Base-by-base conservation (phyloP, 2,329 filamentous ascomycete genomes). In the Aureobasidium sp. region DNA sequence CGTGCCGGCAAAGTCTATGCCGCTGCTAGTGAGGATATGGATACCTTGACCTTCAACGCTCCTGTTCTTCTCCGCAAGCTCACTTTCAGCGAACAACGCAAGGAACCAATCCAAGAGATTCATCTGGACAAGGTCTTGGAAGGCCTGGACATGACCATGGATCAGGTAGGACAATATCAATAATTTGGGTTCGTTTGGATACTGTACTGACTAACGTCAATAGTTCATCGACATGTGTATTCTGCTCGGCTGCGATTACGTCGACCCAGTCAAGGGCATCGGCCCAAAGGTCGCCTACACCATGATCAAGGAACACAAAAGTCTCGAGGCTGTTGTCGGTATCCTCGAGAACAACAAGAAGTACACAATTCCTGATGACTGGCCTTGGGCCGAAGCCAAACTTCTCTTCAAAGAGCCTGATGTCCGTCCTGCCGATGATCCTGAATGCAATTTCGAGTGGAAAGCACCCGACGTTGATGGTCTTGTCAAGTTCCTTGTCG, bases 171-270 rank as follows among this genome's bases (percentile, higher is more conserved):
- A 68, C 20, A 13, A 3, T 17, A 34, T 24, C 26, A 13, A 3
- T 17, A 15, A 34, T 24, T 15, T 1, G 34, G 4, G 13, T 44
- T 5, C 27, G 6, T 29, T 9, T 41, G 12, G 8, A 32, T 12
- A 5, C 6, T 24, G 26, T 34, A 32, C 60, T 62, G 55, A 65
- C 37, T 5, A 41, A 17, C 6, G 9, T 53, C 32, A 34, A 29
- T 71, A 97, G 88, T 99, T 99, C 74, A 92, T 99, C 70, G 94
- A 99, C 74, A 86, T 99, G 56, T 99, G 94, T 72, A 99, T 99
- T 70, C 84, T 99, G 12, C 88, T 99, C 50, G 94, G 94, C 69
- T 99, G 94, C 76, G 94, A 99, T 74, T 99, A 99, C 72, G 86
- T 97, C 72, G 94, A 99, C 69, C 93, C 94, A 0, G 89, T 99